Evolutionary conservation across 2,329 filamentous ascomycete species (phyloP).

Genomic region (Raffaelea deltoideospora): DNA sequence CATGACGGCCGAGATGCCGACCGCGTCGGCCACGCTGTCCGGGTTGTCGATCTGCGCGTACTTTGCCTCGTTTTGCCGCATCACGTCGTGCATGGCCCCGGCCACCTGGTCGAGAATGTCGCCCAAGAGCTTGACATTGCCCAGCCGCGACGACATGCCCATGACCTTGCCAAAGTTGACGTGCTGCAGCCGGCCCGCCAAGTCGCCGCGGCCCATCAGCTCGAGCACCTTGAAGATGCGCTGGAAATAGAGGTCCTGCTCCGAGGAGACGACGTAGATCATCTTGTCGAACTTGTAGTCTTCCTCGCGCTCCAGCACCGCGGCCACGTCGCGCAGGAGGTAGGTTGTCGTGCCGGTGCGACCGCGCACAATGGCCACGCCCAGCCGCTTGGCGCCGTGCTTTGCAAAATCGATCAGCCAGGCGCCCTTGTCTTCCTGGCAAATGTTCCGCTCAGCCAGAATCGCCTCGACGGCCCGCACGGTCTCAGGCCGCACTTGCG

Average conservation of each 20-base stretch:
- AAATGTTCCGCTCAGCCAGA: conserved; percentile 43
- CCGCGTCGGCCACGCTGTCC: conserved; percentile 23
- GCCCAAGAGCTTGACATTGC: conserved; percentile 38
- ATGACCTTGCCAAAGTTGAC: conserved; percentile 31
- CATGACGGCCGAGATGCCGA: conserved; percentile 45
- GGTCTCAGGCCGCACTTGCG: conserved; percentile 31
- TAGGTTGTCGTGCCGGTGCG: conserved; percentile 50
- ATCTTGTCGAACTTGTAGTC: conserved; percentile 25
- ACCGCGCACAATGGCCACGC: conserved; percentile 50
- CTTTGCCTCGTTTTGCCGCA: conserved; percentile 49
- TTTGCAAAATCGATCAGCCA: conserved; percentile 56
- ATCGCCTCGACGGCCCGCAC: conserved; percentile 43
- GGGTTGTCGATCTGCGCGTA: conserved; percentile 51
- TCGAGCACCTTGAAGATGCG: conserved; percentile 18
- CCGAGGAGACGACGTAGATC: conserved; percentile 22
- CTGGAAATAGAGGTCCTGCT: conserved; percentile 21
- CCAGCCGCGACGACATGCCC: conserved; percentile 25
- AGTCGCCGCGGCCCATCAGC: conserved; percentile 18
- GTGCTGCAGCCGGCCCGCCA: conserved; percentile 5
- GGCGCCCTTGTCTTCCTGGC: conserved; percentile 49
- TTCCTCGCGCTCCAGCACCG: conserved; percentile 46
- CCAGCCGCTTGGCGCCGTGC: conserved; percentile 48
- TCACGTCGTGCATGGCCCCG: conserved; percentile 58
- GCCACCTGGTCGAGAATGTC: conserved; percentile 41
- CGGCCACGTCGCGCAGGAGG: conserved; percentile 54